Base-by-base conservation (phyloP, 306 rosid species). In the Corylus avellana region DNA sequence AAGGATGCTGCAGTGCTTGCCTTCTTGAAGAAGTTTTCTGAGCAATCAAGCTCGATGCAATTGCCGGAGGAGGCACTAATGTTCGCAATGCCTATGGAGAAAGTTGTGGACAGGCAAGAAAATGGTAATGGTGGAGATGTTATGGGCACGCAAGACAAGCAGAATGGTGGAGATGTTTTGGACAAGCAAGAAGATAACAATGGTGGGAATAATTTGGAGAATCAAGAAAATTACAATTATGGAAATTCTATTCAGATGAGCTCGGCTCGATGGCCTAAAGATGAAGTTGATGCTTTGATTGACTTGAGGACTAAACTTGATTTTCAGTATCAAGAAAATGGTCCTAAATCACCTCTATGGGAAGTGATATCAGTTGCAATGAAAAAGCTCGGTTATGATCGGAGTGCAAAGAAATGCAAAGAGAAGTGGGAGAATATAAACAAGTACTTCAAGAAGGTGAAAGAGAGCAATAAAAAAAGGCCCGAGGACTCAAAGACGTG, bases 401-500 rank as follows among this genome's bases (percentile, higher is more conserved):
- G 97, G 48, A 94, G 85, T 78, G 84, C 97, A 1, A 94, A 92
- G 91, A 89, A 93, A 80, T 94, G 98, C 58, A 94, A 94, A 70
- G 98, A 94, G 92, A 94, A 94, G 80, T 94, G 98, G 98, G 98
- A 93, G 89, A 93, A 93, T 82, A 93, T 93, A 80, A 93, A 93
- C 90, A 93, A 93, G 53, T 93, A 93, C 87, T 93, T 85, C 72
- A 93, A 92, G 85, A 90, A 92, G 85, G 90, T 94, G 69, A 94
- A 83, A 86, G 96, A 88, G 68, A 89, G 88, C 78, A 91, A 86
- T 76, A 94, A 89, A 85, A 83, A 72, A 44, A 87, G 91, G 88
- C 85, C 93, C 0, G 89, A 76, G 67, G 95, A 88, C 82, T 90
- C 98, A 0, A 94, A 92, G 80, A 94, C 97, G 0, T 92, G 98